Conservation (phyloP, 805 yeast species). For the Metschnikowia matae region DNA sequence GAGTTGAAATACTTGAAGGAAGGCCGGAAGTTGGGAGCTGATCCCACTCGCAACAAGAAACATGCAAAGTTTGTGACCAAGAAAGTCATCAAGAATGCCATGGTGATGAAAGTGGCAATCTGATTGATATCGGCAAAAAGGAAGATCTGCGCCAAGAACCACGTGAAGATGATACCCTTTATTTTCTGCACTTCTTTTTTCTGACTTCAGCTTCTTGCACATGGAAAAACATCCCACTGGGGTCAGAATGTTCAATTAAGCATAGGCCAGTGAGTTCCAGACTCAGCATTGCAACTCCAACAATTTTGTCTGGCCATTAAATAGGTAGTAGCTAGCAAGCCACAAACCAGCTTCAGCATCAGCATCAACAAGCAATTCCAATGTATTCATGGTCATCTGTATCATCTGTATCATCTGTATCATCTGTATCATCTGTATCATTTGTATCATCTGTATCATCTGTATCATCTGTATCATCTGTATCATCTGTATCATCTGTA, state of each 20-base stretch:
- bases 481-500: too few species aligned
- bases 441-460: too few species aligned
- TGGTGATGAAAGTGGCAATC: slow-evolving; percentile 91
- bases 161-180: slow-evolving; percentile 66
- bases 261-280: not conserved
- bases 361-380: too few species aligned
- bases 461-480: too few species aligned
- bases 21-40: slow-evolving; percentile 98
- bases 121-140: slow-evolving; percentile 87
- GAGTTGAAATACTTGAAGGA: slow-evolving; percentile 84
- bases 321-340: not conserved
- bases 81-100: slow-evolving; percentile 96
- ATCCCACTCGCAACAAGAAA: slow-evolving; percentile 75
- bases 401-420: too few species aligned
- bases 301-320: not conserved
- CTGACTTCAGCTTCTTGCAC: slow-evolving; percentile 37
- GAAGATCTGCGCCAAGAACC: slow-evolving; percentile 79
- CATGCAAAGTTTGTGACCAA: slow-evolving; percentile 93
- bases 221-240: slow-evolving; percentile 45
- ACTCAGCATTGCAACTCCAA: not conserved
- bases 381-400: too few species aligned
- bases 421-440: too few species aligned
- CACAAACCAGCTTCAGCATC: too few species aligned
- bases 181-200: slow-evolving; percentile 53
- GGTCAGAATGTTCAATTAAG: not conserved